Evolutionary conservation across 2,329 filamentous ascomycete species (phyloP).

Genomic region (Stylonectria norvegica): DNA sequence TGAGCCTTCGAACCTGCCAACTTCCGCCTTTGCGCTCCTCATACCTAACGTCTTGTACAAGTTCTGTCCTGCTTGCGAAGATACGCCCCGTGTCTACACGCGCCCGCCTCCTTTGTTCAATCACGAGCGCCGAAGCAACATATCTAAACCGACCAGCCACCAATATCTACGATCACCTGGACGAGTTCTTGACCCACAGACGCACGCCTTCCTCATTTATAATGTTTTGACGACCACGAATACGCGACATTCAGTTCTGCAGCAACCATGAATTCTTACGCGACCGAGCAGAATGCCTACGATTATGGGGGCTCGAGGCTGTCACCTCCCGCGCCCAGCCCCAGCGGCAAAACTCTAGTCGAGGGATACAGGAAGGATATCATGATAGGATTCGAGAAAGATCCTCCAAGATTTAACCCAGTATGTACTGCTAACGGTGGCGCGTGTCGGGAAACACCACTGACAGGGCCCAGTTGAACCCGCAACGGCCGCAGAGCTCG

Average conservation of each 20-base stretch:
- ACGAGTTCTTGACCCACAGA: conserved; percentile 12
- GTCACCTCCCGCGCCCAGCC: conserved; percentile 34
- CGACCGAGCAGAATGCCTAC: conserved; percentile 33
- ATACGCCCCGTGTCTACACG: conserved; percentile 6
- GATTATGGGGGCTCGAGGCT: conserved; percentile 34
- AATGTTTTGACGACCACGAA: conserved; percentile 24
- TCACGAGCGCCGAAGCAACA: neutral
- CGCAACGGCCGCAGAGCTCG: conserved; percentile 52
- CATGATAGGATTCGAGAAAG: conserved; percentile 51
- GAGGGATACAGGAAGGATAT: conserved; percentile 59
- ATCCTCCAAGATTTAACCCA: conserved; percentile 55
- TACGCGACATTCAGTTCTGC: conserved; percentile 15
- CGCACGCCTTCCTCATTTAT: conserved; percentile 5
- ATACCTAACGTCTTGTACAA: too few relatives aligned
- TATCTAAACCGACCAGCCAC: conserved; percentile 14
- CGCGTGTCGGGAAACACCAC: neutral
- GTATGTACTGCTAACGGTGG: conserved; percentile 41
- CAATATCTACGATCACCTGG: conserved; percentile 16
- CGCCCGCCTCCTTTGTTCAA: conserved; percentile 8
- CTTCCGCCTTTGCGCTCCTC: neutral
- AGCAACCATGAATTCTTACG: conserved; percentile 40
- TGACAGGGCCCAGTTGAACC: conserved; percentile 43
- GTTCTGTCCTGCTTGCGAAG: too few relatives aligned
- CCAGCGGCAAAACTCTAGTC: conserved; percentile 49
- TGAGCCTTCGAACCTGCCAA: conserved; percentile 3